phyloP scores from a whole-genome alignment of 2,329 filamentous ascomycete genomes.

The Pseudogymnoascus destructans region DNA sequence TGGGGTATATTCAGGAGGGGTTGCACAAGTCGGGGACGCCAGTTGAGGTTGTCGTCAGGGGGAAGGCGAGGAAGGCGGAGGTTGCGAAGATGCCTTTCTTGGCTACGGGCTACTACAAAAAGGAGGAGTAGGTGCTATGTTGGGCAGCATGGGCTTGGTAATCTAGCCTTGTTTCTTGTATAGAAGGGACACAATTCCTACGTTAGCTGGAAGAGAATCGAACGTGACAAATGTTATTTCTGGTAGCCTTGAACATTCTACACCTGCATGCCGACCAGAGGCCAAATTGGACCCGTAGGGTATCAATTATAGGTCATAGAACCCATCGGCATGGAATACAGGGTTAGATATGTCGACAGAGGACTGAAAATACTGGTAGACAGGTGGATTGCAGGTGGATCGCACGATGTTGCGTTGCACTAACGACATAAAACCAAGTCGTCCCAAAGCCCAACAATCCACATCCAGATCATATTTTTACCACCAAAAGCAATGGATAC shows the following conservation, averaged over 20 bases:
- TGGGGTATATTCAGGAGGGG: constrained; percentile 65
- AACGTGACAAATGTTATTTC: background rate
- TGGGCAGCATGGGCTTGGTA: constrained; percentile 8
- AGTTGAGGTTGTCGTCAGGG: constrained; percentile 50
- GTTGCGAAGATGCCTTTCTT: constrained; percentile 64
- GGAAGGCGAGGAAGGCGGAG: constrained; percentile 50
- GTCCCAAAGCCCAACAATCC: background rate
- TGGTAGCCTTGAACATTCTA: background rate
- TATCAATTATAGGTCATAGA: background rate
- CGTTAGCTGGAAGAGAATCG: background rate
- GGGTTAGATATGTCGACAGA: background rate
- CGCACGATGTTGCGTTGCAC: background rate
- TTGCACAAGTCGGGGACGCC: constrained; percentile 57
- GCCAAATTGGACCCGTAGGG: background rate
- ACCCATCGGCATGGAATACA: background rate
- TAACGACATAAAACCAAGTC: background rate
- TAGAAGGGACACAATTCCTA: constrained; percentile 1
- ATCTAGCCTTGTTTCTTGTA: background rate
- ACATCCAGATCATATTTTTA: no score
- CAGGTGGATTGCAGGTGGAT: background rate
- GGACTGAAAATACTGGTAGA: background rate
- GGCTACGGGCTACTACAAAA: constrained; percentile 46
- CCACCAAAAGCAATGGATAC: no score
- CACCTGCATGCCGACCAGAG: background rate
- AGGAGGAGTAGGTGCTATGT: background rate